Percentiles rank a stretch among this genome's conserved stretches.
Evolutionary conservation across 257 asterid genomes (phyloP).

Genomic region (Nicotiana otophora): DNA sequence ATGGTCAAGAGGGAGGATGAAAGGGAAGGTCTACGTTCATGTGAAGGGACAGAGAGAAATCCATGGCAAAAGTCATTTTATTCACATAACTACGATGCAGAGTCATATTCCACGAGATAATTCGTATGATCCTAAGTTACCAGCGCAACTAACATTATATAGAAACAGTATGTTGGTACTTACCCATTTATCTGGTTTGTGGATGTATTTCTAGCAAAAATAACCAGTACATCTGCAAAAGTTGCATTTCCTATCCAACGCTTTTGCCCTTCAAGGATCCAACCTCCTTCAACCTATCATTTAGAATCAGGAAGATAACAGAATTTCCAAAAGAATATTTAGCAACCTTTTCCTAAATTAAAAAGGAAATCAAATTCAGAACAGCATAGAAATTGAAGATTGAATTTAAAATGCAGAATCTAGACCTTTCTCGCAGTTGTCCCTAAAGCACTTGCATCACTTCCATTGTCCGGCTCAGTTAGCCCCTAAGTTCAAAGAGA

Average conservation of each 20-base stretch:
- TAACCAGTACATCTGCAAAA: slow-evolving; percentile 77
- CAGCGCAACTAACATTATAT: neutral
- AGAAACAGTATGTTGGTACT: slow-evolving; percentile 4
- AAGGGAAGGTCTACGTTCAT: neutral
- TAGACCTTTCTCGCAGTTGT: slow-evolving; percentile 87
- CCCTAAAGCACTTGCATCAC: slow-evolving; percentile 87
- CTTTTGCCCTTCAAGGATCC: slow-evolving; percentile 94
- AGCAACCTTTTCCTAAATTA: neutral
- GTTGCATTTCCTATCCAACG: slow-evolving; percentile 99
- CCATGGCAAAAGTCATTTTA: neutral
- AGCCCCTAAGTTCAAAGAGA: slow-evolving; percentile 50
- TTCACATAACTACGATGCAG: neutral
- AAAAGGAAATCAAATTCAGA: neutral
- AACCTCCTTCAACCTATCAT: slow-evolving; percentile 85
- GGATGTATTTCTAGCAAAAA: slow-evolving; percentile 73
- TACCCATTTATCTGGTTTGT: slow-evolving; percentile 91
- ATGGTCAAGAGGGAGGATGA: neutral
- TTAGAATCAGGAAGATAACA: slow-evolving; percentile 4
- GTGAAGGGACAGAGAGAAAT: neutral
- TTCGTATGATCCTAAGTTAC: neutral
- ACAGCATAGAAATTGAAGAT: neutral
- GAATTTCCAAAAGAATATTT: neutral
- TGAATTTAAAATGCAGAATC: neutral
- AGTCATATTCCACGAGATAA: neutral
- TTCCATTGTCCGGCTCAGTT: slow-evolving; percentile 95